Base-by-base conservation (phyloP, 306 rosid species). In the Medicago truncatula region DNA sequence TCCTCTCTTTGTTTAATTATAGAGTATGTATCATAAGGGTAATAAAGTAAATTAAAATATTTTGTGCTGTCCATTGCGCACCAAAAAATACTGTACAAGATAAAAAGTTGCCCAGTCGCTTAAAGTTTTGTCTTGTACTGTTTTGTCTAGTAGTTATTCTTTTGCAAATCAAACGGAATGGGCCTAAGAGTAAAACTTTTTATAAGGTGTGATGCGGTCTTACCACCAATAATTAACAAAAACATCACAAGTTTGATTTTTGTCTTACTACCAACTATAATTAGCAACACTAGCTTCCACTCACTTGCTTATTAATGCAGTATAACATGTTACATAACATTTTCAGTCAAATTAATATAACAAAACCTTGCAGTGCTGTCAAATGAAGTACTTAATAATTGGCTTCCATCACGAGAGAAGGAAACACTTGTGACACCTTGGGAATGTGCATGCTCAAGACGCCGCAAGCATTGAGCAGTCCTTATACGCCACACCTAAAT, bases 341-440 rank as follows among this genome's bases (percentile, higher is more conserved):
- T 65, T n/a, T 49, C 52, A 38, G 58, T n/a, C n/a, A n/a, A n/a
- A n/a, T n/a, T 79, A 76, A 54, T 41, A 6, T 14, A 67, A 67
- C 23, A 67, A 56, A 80, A 92, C 99, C 97, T 92, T 71, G 98
- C 98, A 59, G 98, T 92, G 90, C 92, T 83, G 87, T 96, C 99
- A 86, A 92, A 96, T 68, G 99, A 96, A 82, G 99, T 79, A 76
- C 99, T 96, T 76, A 96, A 84, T 71, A 96, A 83, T 82, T 96
- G 99, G 84, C 87, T 96, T 82, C 99, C 99, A 90, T 96, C 99
- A 56, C 99, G 97, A 71, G 98, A 96, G 87, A 96, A 96, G 75
- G 83, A 80, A 82, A 96, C 87, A 76, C 99, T 92, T 52, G 99
- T 92, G 78, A 96, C 99, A 76, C 98, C 98, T 76, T 86, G 92